Evolutionary conservation across 345 rosid species (phyloP), one percentile per base, ranked within the genome.

Genomic region (Syzygium jambos): DNA sequence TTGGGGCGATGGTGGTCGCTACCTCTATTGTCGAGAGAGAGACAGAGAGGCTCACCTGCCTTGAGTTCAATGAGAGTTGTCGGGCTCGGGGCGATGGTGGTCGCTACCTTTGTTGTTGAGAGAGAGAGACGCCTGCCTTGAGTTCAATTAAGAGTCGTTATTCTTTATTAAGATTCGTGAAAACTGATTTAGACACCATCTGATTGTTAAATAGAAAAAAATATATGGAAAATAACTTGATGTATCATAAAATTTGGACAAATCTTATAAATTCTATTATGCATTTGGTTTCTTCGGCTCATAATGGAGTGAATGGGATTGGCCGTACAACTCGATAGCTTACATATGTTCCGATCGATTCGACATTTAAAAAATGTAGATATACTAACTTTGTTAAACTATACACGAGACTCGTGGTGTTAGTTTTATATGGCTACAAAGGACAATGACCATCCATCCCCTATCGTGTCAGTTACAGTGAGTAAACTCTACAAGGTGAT

Each of bases 381-480:
- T 21, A 3, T 7, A 55, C 8, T 22, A 8, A 55, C 10, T 7
- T 21, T 3, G 25, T 21, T 7, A 8, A 55, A 21, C 57, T 55
- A 55, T 55, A 55, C 1, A 11, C 4, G 57, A 55, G 43, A 65
- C 78, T 6, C 4, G 0, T 7, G 3, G 3, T 9, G 46, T 12
- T 30, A 0, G 43, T 68, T 17, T 68, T 30, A 17, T 68, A 68
- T 0, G 23, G 22, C 6, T 1, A 1, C 21, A 4, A 15, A 30
- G 34, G 5, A 3, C 5, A 0, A 9, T 7, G 22, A 65, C 21
- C 11, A 16, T 29, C 43, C 17, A 0, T 30, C 9, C 5, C 2
- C 19, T 65, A 10, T 30, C 29, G 22, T 15, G 2, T 9, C 0
- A 0, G 21, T 29, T 7, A 7, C 0, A 3, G 17, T 0, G 0